A percentile compares a stretch with the other conserved stretches of the same genome.
Conservation (phyloP, 2,329 filamentous ascomycete species). For the Claviceps lovelessii region DNA sequence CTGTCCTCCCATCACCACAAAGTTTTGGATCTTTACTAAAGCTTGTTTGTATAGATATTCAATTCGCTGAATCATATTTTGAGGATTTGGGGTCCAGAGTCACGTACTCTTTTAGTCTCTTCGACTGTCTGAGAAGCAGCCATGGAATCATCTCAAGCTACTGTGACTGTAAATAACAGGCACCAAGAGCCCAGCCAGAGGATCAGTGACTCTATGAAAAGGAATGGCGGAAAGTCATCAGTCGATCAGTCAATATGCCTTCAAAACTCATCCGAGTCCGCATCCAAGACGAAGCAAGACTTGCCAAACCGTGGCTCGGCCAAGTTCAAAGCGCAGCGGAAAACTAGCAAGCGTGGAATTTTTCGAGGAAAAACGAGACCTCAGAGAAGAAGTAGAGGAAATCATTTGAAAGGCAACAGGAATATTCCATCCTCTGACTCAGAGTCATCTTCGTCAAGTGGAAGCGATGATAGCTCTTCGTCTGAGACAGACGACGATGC, state of each 20-base stretch:
- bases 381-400: not conserved
- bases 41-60: not conserved
- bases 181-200: not conserved
- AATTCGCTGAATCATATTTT: not conserved
- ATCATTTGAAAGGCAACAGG: not conserved
- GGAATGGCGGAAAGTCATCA: not conserved
- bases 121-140: not conserved
- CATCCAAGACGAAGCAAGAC: not conserved
- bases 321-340: not conserved
- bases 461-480: not conserved
- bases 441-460: not conserved
- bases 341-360: not conserved
- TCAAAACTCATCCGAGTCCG: not conserved
- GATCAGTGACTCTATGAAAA: not conserved
- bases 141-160: not conserved
- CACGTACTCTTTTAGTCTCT: not conserved
- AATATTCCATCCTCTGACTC: not conserved
- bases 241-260: not conserved
- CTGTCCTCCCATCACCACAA: not conserved
- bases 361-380: not conserved
- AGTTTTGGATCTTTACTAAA: not conserved
- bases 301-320: not conserved
- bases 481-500: not conserved
- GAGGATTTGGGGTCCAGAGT: not conserved
- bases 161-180: not conserved